A percentile compares a stretch with the other conserved stretches of the same genome.
Evolutionary conservation across 495 filamentous ascomycete genomes (phyloP).

Genomic region (Penicillium manginii): DNA sequence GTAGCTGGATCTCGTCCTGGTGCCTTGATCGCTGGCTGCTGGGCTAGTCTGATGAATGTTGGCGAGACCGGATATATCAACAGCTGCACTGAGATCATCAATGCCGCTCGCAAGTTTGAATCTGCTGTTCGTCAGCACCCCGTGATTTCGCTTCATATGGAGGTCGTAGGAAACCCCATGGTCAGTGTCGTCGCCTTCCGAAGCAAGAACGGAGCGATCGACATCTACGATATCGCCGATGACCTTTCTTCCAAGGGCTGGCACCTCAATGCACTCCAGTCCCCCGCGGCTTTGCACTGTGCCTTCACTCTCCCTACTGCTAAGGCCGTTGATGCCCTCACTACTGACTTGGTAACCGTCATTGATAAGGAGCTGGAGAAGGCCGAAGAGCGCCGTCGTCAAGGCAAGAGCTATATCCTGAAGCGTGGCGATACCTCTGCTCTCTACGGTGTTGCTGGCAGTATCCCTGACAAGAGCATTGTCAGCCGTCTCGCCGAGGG

Average conservation of each 20-base stretch:
- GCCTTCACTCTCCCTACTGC: slow-evolving; percentile 93
- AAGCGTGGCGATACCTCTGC: slow-evolving; percentile 74
- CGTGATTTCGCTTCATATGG: slow-evolving; percentile 68
- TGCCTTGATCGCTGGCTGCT: slow-evolving; percentile 91
- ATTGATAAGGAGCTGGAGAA: slow-evolving; percentile 75
- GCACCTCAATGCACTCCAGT: slow-evolving; percentile 95
- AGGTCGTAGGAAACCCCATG: slow-evolving; percentile 81
- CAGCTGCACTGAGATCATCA: slow-evolving; percentile 85
- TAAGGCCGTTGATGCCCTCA: slow-evolving; percentile 74
- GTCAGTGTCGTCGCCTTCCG: slow-evolving; percentile 90
- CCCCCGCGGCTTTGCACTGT: slow-evolving; percentile 91
- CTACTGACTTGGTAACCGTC: slow-evolving; percentile 75
- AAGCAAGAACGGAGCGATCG: slow-evolving; percentile 65
- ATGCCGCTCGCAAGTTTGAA: slow-evolving; percentile 82
- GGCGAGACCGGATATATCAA: slow-evolving; percentile 90
- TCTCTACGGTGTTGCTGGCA: slow-evolving; percentile 93
- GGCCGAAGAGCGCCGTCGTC: slow-evolving; percentile 75
- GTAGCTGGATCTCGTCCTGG: slow-evolving; percentile 92
- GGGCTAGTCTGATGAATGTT: slow-evolving; percentile 84
- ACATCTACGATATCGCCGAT: slow-evolving; percentile 88
- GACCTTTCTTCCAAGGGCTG: slow-evolving; percentile 81
- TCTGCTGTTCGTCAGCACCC: slow-evolving; percentile 69
- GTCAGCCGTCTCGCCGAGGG: slow-evolving; percentile 87
- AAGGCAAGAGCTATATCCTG: slow-evolving; percentile 56
- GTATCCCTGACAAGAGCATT: slow-evolving; percentile 91